Conservation (phyloP, 345 rosid species). For the Brassica rapa region DNA sequence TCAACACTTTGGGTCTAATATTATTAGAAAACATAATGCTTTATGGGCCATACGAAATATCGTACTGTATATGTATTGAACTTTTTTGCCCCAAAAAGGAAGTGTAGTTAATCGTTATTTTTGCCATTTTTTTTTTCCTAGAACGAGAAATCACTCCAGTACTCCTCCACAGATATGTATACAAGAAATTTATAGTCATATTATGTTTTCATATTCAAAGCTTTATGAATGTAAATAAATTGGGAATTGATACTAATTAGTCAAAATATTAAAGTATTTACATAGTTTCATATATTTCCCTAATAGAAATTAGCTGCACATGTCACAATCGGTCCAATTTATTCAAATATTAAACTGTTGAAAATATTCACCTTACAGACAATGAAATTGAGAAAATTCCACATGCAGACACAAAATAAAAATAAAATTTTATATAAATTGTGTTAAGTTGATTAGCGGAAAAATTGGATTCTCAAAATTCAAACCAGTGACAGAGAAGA, state of each 20-base stretch:
- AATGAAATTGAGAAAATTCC: background rate
- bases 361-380: background rate
- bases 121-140: background rate
- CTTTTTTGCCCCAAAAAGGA: background rate
- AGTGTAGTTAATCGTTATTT: background rate
- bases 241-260: background rate
- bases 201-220: background rate
- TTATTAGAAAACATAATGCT: background rate
- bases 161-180: background rate
- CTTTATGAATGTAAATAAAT: background rate
- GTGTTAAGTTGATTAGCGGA: background rate
- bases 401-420: background rate
- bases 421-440: background rate
- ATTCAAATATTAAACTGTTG: background rate
- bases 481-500: background rate
- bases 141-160: background rate
- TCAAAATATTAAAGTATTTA: background rate
- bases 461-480: background rate
- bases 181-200: background rate
- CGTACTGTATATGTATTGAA: background rate
- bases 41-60: background rate
- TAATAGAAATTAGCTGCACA: background rate
- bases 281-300: background rate
- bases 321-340: background rate
- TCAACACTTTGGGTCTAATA: background rate